A percentile compares a stretch with the other conserved stretches of the same genome.
Evolutionary conservation across 495 filamentous ascomycete species (phyloP).

Genomic region (Xylaria nigripes): DNA sequence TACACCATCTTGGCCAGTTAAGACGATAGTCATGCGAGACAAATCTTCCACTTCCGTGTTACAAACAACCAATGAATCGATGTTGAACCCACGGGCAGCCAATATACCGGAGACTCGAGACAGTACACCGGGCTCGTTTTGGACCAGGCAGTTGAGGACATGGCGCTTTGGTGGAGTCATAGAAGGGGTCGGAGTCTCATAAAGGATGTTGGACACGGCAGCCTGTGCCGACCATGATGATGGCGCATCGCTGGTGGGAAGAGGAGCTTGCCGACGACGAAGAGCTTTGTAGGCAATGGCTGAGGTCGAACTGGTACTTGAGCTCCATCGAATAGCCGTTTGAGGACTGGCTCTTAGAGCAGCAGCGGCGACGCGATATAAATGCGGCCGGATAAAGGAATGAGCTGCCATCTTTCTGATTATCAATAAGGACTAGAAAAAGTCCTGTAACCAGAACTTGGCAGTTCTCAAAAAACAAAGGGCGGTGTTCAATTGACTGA

Average conservation of each 20-base stretch:
- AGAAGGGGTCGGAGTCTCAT: slow-evolving; percentile 87
- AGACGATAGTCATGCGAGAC: slow-evolving; percentile 96
- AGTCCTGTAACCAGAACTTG: slow-evolving; percentile 16
- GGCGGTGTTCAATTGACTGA: slow-evolving; percentile 16
- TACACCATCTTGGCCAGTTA: slow-evolving; percentile 91
- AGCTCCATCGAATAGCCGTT: slow-evolving; percentile 23
- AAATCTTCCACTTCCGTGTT: slow-evolving; percentile 96
- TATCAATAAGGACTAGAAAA: slow-evolving; percentile 17
- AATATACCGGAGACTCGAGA: slow-evolving; percentile 95
- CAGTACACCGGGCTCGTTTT: slow-evolving; percentile 96
- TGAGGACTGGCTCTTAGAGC: slow-evolving; percentile 13
- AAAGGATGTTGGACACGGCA: slow-evolving; percentile 95
- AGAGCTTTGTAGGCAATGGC: slow-evolving; percentile 96
- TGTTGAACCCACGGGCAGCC: slow-evolving; percentile 96
- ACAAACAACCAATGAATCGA: slow-evolving; percentile 95
- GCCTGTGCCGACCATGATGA: slow-evolving; percentile 89
- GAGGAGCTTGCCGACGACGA: slow-evolving; percentile 75
- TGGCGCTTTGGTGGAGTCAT: slow-evolving; percentile 82
- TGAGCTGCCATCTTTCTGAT: slow-evolving; percentile 40
- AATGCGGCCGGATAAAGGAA: slow-evolving; percentile 29
- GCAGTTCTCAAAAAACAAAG: not conserved
- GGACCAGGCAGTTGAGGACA: slow-evolving; percentile 94
- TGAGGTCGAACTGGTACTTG: slow-evolving; percentile 64
- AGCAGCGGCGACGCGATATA: slow-evolving; percentile 22
- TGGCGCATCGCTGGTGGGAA: slow-evolving; percentile 65